phyloP scores from a whole-genome alignment of 2,329 filamentous ascomycete species.

The Zarea fungicola region DNA sequence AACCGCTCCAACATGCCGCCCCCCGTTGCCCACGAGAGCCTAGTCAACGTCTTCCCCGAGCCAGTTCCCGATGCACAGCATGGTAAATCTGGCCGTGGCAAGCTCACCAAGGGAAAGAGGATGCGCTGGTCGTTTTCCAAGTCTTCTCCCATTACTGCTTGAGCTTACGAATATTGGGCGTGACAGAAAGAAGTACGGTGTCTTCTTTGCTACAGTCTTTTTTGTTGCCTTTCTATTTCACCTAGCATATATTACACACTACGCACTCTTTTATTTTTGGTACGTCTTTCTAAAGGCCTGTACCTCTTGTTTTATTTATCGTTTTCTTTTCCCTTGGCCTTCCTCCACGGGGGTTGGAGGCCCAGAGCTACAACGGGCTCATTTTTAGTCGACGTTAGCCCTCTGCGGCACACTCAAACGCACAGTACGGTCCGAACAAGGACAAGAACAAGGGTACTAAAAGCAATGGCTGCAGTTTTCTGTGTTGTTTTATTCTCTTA shows the following conservation, averaged over 20 bases:
- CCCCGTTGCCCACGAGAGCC: slow-evolving; percentile 3
- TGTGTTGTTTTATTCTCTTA: background rate
- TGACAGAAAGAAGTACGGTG: background rate
- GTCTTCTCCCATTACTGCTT: slow-evolving; percentile 24
- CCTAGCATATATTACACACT: slow-evolving; percentile 1
- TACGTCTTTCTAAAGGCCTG: background rate
- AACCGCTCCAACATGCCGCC: slow-evolving; percentile 11
- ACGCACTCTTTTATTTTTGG: background rate
- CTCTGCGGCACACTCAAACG: background rate
- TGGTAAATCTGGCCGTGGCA: background rate
- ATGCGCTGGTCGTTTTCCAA: slow-evolving; percentile 26
- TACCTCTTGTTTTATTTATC: background rate
- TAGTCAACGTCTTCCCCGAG: slow-evolving; percentile 15
- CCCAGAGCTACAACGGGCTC: too few relatives aligned
- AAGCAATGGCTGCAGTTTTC: background rate
- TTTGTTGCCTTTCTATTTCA: background rate
- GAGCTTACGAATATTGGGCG: slow-evolving; percentile 4
- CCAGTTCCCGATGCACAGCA: slow-evolving; percentile 6
- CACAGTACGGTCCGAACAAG: too few relatives aligned
- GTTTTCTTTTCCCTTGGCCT: background rate
- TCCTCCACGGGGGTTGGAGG: background rate
- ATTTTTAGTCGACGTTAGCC: background rate
- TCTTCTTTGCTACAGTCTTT: background rate
- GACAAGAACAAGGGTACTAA: too few relatives aligned
- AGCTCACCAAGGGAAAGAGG: slow-evolving; percentile 22